phyloP scores from a whole-genome alignment of 1,284 basidiomycete genomes.

The Lignosus rhinocerotis region DNA sequence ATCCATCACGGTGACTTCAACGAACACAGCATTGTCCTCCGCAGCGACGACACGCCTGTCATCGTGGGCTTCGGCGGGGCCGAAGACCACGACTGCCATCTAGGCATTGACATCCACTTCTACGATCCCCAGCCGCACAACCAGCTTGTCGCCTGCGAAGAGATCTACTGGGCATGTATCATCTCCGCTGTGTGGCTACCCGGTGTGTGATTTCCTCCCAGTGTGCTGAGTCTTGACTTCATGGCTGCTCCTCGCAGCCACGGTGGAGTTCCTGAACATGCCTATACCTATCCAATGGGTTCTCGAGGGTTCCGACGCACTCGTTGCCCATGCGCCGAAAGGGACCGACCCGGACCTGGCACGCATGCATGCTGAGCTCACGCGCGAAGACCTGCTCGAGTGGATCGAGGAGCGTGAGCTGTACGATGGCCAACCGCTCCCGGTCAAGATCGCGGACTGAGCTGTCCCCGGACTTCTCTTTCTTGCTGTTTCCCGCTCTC shows the following conservation, averaged over 20 bases:
- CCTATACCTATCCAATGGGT: constrained; percentile 9
- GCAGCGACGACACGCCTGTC: constrained; percentile 6
- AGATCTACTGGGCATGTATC: constrained; percentile 12
- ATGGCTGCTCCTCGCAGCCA: constrained; percentile 7
- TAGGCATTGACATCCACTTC: constrained; percentile 5
- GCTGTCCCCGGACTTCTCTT: neutral
- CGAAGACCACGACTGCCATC: constrained; percentile 5
- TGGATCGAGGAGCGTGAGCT: constrained; percentile 18
- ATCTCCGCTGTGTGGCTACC: constrained; percentile 12
- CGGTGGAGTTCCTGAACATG: constrained; percentile 9
- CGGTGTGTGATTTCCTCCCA: constrained; percentile 9
- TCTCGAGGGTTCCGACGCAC: constrained; percentile 6
- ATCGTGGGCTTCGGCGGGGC: constrained; percentile 11
- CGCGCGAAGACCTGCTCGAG: constrained; percentile 14
- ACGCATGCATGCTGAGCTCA: constrained; percentile 13
- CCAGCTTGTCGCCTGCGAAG: constrained; percentile 6
- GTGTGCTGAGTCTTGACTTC: neutral
- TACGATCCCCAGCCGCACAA: constrained; percentile 11
- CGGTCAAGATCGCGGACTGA: constrained; percentile 11
- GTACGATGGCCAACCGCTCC: constrained; percentile 12
- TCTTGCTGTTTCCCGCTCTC: neutral
- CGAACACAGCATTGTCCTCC: constrained; percentile 9
- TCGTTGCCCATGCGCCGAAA: constrained; percentile 10
- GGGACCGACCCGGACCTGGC: constrained; percentile 13
- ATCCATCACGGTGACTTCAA: constrained; percentile 10